Conservation (phyloP, 305 asterid species). For the Plantago coronopus region DNA sequence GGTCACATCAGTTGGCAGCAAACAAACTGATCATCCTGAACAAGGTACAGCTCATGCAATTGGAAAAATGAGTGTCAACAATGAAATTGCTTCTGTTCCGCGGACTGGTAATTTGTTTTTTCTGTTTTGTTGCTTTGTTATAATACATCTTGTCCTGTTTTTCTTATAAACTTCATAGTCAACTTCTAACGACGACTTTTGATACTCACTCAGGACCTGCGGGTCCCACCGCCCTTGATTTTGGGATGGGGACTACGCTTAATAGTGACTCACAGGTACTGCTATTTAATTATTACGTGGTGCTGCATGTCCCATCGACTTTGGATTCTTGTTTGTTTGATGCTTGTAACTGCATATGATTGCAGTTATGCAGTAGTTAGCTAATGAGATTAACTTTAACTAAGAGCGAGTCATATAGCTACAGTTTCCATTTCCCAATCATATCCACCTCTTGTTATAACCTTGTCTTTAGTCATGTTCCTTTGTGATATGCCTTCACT, state of each 20-base stretch:
- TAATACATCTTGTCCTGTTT: constrained; percentile 17
- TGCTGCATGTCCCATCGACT: background rate
- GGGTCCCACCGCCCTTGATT: constrained; percentile 25
- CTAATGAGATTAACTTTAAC: background rate
- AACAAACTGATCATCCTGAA: constrained; percentile 39
- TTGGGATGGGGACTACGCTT: constrained; percentile 33
- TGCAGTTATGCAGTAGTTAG: too few species aligned
- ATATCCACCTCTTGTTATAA: background rate
- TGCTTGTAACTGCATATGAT: background rate
- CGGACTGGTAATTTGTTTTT: constrained; percentile 27
- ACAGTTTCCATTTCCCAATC: background rate
- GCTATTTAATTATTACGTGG: constrained; percentile 11
- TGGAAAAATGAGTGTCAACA: constrained; percentile 30
- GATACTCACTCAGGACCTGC: constrained; percentile 38
- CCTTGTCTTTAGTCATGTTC: too few species aligned
- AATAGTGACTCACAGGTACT: constrained; percentile 56
- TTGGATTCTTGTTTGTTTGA: background rate
- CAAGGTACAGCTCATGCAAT: constrained; percentile 32
- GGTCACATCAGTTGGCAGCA: constrained; percentile 32
- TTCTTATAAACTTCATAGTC: constrained; percentile 20
- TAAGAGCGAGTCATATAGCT: background rate
- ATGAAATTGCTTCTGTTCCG: constrained; percentile 40
- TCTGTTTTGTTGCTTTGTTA: constrained; percentile 19
- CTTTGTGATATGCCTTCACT: too few species aligned
- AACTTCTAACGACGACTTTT: constrained; percentile 28